Evolutionary conservation across 23 red algal species (phyloP), one percentile per base, ranked within the genome.

Genomic region (Gracilariopsis chorda): DNA sequence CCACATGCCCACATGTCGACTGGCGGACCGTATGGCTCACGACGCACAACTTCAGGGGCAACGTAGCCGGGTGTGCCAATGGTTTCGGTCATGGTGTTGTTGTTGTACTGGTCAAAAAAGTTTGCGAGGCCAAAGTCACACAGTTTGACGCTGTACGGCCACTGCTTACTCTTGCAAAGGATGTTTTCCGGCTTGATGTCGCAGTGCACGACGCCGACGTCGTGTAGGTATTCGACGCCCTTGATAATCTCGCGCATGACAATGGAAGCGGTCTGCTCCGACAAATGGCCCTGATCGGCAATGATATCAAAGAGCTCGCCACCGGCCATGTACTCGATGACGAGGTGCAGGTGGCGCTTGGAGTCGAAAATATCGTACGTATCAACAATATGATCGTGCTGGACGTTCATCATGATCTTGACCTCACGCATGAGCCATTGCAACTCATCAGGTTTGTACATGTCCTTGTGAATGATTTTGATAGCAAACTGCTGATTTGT

Each of bases 61-160:
- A 98, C 92, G 41, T 98, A 98, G 23, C 96, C 96, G 5, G 93
- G 89, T n/a, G 96, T 98, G 34, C 96, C 96, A 75, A 98, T 94
- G 27, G 51, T 83, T 20, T 58, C 92, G 11, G 83, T 87, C 63
- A 82, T 87, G 0, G 69, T 30, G 17, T 55, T 69, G 49, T 83
- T 84, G 34, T 76, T 62, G 3, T 70, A 39, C 36, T 60, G 24
- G 67, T 88, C 86, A 44, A 77, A 65, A 83, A 95, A 95, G 48
- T 82, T 90, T 6, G 94, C 94, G 12, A 96, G 90, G 21, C 94
- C 94, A 82, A 96, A 96, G 73, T 96, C 94, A 25, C 76, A 80
- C 17, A 96, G 70, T 52, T 96, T 96, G 46, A 96, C 90, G n/a
- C 87, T 52, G 27, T 84, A 87, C 25, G 87, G 78, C 94, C 87